Evolutionary conservation across 208 protist species (phyloP), one percentile per base, ranked within the genome.

Genomic region (Leishmania mexicana): DNA sequence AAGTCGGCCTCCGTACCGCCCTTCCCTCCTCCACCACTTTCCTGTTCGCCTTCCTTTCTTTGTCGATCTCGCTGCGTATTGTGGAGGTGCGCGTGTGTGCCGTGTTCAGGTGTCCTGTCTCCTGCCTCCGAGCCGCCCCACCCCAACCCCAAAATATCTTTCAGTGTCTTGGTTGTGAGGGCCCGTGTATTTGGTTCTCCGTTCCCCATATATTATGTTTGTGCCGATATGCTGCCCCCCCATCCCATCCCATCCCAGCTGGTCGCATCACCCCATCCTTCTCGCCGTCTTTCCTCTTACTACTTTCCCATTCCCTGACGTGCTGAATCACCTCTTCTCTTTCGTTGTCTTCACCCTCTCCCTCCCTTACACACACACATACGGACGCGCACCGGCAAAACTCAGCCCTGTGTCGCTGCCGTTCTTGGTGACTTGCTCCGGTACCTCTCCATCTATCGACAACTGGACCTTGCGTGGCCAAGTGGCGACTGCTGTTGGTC

Each of bases 31-130:
- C 19, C 38, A 47, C 28, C 58, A 28, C 58, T 35, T 64, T 24
- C 38, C 28, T 75, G 38, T 8, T 75, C 40, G 70, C 17, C 42
- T 40, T 24, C 31, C 42, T 21, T 78, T 49, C 28, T 72, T 38
- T 49, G 45, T 85, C 8, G 10, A 40, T 76, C 38, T 72, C 57
- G 64, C 65, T 74, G 70, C 70, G 70, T 74, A 35, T 51, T 74
- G 19, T 51, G 0, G 45, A 35, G 45, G 70, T 54, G 70, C 28
- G 70, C 45, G 70, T 74, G 70, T 74, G 45, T 38, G 70, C 42
- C 54, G n/a, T 58, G 24, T 53, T 28, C 60, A 35, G 17, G 49
- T 73, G 71, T 49, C 68, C 58, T 45, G 7, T 28, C 53, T 51
- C n/a, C 40, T 38, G 49, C 62, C 72, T 40, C n/a, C 19, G 7